Evolutionary conservation across 2,329 filamentous ascomycete species (phyloP), one percentile per base, ranked within the genome.

Genomic region (Coleophoma crateriformis): DNA sequence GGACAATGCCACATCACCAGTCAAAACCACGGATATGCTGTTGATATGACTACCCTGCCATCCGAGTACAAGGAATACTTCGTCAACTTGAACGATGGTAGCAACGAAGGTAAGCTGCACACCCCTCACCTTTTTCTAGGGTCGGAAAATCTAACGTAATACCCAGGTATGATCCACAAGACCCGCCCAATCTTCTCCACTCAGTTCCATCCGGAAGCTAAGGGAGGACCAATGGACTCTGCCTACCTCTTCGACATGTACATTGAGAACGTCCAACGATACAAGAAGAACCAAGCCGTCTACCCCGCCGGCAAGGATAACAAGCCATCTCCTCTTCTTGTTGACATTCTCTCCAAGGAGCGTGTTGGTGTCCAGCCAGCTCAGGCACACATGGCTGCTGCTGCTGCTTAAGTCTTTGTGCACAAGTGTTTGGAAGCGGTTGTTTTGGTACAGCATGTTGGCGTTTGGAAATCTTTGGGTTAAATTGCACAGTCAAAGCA

Each of bases 161-260:
- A 20, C 17, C 17, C 41, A 74, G 76, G 88, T 52, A 90, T 99
- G 83, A 90, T 96, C 68, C 94, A 99, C 80, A 90, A 87, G 73
- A 87, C 88, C 51, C 88, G 92, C 34, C 94, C 94, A 55, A 99
- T 99, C 68, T 97, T 99, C 80, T 92, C 88, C 56, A 96, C 91
- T 20, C 94, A 99, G 72, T 99, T 99, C 84, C 94, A 99, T 68
- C 94, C 94, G 14, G 94, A 99, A 74, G 94, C 94, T 60, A 96
- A 96, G 78, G 94, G 94, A 53, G 94, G 94, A 48, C 94, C 94
- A 48, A 87, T 96, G 72, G 94, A 99, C 76, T 95, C 89, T 56
- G 85, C 89, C 2, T 97, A 95, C 73, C 79, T 99, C 52, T 99
- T 99, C 65, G 94, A 99, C 72, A 90, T 89, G 75, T 99, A 97